A percentile compares a stretch with the other conserved stretches of the same genome.
These are phyloP conservation scores for Penicillium brasilianum DNA, from an alignment of 2,329 filamentous ascomycete species.

Conservation along the genomic window DNA sequence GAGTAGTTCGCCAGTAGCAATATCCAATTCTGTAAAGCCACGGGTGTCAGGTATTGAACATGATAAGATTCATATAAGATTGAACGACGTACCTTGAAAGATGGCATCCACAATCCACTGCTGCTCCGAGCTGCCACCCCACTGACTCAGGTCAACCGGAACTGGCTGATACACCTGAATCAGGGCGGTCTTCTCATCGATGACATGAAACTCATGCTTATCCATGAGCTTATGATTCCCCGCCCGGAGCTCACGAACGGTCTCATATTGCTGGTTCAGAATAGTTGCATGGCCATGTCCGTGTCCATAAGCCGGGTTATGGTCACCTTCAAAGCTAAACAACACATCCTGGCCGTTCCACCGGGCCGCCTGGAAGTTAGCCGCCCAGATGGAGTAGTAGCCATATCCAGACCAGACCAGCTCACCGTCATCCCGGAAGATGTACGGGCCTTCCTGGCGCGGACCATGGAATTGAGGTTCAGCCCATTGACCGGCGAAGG, in stretches of 20 bases:
- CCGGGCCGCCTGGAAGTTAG: slow-evolving; percentile 56
- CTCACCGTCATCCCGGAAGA: slow-evolving; percentile 60
- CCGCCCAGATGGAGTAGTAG: slow-evolving; percentile 58
- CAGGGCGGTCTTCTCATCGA: slow-evolving; percentile 59
- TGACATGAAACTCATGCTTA: slow-evolving; percentile 62
- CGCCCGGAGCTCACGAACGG: slow-evolving; percentile 58
- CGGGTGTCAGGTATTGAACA: background rate
- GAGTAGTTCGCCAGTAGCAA: slow-evolving; percentile 59
- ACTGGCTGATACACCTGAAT: slow-evolving; percentile 61
- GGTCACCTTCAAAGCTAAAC: slow-evolving; percentile 60
- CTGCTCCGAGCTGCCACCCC: slow-evolving; percentile 55
- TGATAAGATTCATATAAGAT: background rate
- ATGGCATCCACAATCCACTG: slow-evolving; percentile 63
- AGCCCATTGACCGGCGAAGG: slow-evolving; percentile 37
- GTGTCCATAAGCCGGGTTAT: slow-evolving; percentile 58
- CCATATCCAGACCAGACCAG: slow-evolving; percentile 63
- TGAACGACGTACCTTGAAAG: slow-evolving; percentile 55
- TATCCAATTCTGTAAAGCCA: slow-evolving; percentile 46
- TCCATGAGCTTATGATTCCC: slow-evolving; percentile 54
- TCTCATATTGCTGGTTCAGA: slow-evolving; percentile 61
- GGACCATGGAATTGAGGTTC: slow-evolving; percentile 41
- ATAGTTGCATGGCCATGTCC: slow-evolving; percentile 61
- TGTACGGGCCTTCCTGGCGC: slow-evolving; percentile 60
- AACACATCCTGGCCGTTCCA: slow-evolving; percentile 60
- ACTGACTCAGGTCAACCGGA: slow-evolving; percentile 51